phyloP scores from a whole-genome alignment of 2,329 filamentous ascomycete species.

The Didymella pomorum region DNA sequence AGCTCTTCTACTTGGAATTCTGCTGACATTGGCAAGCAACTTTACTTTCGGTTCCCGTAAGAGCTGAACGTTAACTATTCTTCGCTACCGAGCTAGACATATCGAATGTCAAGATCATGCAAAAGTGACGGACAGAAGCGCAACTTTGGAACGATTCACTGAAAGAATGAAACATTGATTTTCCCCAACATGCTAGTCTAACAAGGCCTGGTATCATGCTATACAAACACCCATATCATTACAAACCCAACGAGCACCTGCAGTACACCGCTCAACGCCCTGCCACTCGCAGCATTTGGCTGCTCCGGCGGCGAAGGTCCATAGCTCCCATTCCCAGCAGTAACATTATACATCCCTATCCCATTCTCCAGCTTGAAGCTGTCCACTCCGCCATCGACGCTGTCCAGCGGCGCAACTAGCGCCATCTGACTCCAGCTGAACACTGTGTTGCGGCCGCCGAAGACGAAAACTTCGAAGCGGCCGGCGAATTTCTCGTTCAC shows the following conservation, averaged over 20 bases:
- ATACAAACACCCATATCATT: conserved; percentile 5
- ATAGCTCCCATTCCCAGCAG: conserved; percentile 22
- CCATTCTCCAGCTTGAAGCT: conserved; percentile 17
- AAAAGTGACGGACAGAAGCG: neutral
- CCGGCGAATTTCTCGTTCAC: conserved; percentile 57
- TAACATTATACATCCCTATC: conserved; percentile 21
- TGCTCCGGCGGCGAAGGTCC: conserved; percentile 9
- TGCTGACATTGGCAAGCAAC: too few species aligned
- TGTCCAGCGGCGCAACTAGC: conserved; percentile 60
- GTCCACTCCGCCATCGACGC: conserved; percentile 41
- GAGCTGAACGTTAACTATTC: too few species aligned
- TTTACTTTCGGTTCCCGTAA: too few species aligned
- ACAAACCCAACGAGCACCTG: neutral
- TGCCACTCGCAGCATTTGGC: conserved; percentile 1
- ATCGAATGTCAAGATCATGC: neutral
- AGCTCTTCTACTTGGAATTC: too few species aligned
- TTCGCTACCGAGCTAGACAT: too few species aligned
- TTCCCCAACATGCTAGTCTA: neutral
- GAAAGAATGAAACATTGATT: neutral
- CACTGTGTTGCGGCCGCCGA: conserved; percentile 59
- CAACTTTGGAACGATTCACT: neutral
- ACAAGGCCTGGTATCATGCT: conserved; percentile 7
- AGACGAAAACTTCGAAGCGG: conserved; percentile 64
- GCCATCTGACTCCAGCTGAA: conserved; percentile 67
- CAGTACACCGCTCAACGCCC: neutral